Evolutionary conservation across 2,329 filamentous ascomycete genomes (phyloP).

Genomic region (Stagonosporopsis rhizophila): DNA sequence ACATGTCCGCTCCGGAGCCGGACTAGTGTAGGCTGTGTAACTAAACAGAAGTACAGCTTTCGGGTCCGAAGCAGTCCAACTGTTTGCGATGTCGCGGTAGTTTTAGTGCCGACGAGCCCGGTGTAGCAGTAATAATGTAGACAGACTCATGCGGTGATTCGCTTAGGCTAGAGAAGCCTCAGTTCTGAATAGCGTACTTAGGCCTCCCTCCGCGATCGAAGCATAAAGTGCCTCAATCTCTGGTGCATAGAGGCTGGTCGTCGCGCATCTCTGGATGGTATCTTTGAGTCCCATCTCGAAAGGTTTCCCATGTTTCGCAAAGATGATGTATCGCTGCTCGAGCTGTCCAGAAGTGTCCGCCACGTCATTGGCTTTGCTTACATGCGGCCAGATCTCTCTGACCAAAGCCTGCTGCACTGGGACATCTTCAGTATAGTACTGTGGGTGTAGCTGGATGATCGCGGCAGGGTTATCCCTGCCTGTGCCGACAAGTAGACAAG

Average conservation of each 20-base stretch:
- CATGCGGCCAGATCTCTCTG: constrained; percentile 51
- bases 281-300: constrained; percentile 58
- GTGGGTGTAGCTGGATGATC: constrained; percentile 38
- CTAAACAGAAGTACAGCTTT: neutral
- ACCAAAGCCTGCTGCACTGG: constrained; percentile 44
- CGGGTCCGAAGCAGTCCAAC: neutral
- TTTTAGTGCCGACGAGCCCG: neutral
- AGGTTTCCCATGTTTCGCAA: constrained; percentile 54
- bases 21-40: neutral
- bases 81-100: neutral
- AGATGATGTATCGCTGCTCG: constrained; percentile 52
- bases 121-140: neutral
- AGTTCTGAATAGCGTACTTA: constrained; percentile 19
- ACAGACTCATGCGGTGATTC: neutral
- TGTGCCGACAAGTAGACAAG: constrained; percentile 44
- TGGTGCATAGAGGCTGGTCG: constrained; percentile 51
- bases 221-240: constrained; percentile 59
- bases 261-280: constrained; percentile 53
- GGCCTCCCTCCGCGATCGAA: constrained; percentile 15
- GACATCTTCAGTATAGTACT: constrained; percentile 28
- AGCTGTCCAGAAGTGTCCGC: constrained; percentile 54
- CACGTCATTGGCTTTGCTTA: constrained; percentile 54
- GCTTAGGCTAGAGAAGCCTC: constrained; percentile 1
- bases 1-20: neutral
- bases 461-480: constrained; percentile 40